phyloP scores from a whole-genome alignment of 2,329 filamentous ascomycete species.

The Grosmannia serpens region DNA sequence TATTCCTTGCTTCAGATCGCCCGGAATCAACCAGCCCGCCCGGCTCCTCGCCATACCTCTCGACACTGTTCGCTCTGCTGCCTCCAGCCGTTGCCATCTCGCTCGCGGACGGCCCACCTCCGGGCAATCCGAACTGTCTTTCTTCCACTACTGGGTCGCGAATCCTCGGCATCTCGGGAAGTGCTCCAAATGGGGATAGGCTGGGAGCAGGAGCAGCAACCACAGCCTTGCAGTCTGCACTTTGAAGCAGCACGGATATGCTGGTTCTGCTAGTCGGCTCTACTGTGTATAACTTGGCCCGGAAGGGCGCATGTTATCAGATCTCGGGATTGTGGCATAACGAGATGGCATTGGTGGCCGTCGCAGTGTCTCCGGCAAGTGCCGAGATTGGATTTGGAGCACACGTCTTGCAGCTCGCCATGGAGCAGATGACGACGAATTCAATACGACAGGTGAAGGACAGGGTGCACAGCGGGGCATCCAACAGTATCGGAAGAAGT shows the following conservation, averaged over 20 bases:
- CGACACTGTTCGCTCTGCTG: not conserved
- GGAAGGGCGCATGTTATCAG: not conserved
- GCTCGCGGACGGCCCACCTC: not conserved
- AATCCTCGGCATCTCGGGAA: slow-evolving; percentile 1
- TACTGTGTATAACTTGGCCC: not conserved
- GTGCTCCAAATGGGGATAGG: not conserved
- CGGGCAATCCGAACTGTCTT: not conserved
- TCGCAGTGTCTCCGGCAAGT: not conserved
- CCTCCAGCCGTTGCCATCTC: not conserved
- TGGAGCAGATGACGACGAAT: too few species aligned
- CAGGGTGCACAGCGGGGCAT: not conserved
- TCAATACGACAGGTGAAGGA: not conserved
- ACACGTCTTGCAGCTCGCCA: not conserved
- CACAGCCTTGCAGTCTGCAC: not conserved
- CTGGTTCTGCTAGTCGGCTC: not conserved
- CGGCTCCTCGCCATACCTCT: not conserved
- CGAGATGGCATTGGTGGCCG: not conserved
- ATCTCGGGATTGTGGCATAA: not conserved
- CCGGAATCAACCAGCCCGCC: too few species aligned
- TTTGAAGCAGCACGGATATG: not conserved
- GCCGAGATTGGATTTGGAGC: not conserved
- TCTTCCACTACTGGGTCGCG: not conserved
- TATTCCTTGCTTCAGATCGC: not conserved
- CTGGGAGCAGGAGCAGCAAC: not conserved
- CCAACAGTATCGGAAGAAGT: not conserved